Evolutionary conservation across 2,329 filamentous ascomycete species (phyloP).

Genomic region (Bipolaris bicolor): DNA sequence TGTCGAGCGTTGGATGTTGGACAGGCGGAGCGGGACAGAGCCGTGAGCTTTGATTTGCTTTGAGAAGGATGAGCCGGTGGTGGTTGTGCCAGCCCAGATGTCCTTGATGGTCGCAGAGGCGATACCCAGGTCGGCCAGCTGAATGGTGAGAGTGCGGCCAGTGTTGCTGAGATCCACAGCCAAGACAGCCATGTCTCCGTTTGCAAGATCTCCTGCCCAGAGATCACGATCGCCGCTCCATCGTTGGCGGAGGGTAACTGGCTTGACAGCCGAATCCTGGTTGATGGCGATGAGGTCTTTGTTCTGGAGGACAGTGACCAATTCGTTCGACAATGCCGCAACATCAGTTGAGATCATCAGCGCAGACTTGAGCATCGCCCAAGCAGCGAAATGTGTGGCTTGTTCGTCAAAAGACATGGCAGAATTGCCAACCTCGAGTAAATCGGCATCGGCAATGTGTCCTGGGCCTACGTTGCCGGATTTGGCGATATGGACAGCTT

Average conservation of each 20-base stretch:
- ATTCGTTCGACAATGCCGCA: slow-evolving; percentile 13
- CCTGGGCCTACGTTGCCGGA: slow-evolving; percentile 24
- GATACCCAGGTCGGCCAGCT: slow-evolving; percentile 23
- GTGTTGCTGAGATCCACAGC: slow-evolving; percentile 27
- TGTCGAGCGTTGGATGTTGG: slow-evolving; percentile 22
- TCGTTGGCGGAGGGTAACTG: slow-evolving; percentile 26
- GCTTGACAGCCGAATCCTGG: slow-evolving; percentile 29
- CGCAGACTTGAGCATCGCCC: slow-evolving; percentile 32
- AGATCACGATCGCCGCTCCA: slow-evolving; percentile 26
- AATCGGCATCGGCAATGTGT: slow-evolving; percentile 28
- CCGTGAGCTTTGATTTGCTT: slow-evolving; percentile 28
- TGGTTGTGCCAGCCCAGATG: slow-evolving; percentile 22
- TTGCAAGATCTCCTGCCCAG: slow-evolving; percentile 28
- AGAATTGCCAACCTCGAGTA: slow-evolving; percentile 26
- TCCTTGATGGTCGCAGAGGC: slow-evolving; percentile 27
- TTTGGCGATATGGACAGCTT: slow-evolving; percentile 26
- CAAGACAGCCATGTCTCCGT: slow-evolving; percentile 27
- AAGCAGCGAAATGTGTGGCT: slow-evolving; percentile 29
- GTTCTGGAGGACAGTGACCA: slow-evolving; percentile 28
- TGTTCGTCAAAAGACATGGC: slow-evolving; percentile 31
- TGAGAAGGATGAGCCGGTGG: slow-evolving; percentile 16
- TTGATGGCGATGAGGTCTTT: slow-evolving; percentile 29
- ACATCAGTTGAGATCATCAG: slow-evolving; percentile 30
- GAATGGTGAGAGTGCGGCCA: slow-evolving; percentile 19
- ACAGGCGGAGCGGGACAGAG: slow-evolving; percentile 24